Conservation (phyloP, 2,329 filamentous ascomycete species). For the Leptographium lundbergii region DNA sequence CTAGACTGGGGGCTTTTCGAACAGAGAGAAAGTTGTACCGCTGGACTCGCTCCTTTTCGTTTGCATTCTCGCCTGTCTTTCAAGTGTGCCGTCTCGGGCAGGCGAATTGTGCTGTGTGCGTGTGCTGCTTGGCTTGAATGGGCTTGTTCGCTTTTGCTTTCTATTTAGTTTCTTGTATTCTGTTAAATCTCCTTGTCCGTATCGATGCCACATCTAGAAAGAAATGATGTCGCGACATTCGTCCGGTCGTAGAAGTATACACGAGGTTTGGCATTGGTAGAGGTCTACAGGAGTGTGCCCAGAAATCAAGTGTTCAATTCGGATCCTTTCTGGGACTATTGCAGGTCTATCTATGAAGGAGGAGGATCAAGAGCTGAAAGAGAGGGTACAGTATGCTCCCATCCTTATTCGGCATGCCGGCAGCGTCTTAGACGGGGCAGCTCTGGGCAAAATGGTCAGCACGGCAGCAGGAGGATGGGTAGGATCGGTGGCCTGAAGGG, state of each 20-base stretch:
- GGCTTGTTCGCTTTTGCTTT: background rate
- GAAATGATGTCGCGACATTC: background rate
- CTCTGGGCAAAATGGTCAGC: background rate
- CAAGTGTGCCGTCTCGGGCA: background rate
- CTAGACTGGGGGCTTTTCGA: background rate
- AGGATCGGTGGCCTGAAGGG: background rate
- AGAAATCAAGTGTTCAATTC: background rate
- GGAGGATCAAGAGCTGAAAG: background rate
- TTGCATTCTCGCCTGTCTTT: background rate
- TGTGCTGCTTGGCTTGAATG: background rate
- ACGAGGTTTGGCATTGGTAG: background rate
- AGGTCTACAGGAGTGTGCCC: background rate
- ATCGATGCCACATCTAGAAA: background rate
- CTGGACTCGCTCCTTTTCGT: background rate
- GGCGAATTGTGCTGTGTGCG: background rate
- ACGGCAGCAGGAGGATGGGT: background rate
- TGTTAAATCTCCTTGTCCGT: background rate
- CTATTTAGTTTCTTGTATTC: background rate
- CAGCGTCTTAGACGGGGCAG: constrained; percentile 2
- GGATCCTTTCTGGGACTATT: background rate
- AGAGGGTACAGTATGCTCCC: background rate
- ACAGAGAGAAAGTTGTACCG: background rate
- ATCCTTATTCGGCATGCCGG: background rate
- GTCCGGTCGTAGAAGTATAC: background rate
- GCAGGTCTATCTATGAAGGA: background rate